Percentiles rank a stretch among this genome's conserved stretches.
phyloP scores from a whole-genome alignment of 2,329 filamentous ascomycete species.

The Diaporthe capsici region DNA sequence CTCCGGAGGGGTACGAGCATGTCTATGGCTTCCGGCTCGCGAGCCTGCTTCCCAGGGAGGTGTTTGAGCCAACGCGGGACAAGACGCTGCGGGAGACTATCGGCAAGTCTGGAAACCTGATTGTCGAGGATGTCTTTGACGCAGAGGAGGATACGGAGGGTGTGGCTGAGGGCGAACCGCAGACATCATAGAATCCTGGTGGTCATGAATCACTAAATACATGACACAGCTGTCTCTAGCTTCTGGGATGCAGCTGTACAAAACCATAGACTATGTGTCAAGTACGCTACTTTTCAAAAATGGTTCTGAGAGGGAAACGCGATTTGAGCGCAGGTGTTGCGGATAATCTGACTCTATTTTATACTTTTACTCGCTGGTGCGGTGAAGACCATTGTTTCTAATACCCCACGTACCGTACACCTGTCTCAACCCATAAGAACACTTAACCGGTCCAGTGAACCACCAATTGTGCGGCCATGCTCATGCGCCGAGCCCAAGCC shows the following conservation, averaged over 20 bases:
- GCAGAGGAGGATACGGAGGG: constrained; percentile 34
- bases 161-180: neutral
- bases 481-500: neutral
- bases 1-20: constrained; percentile 81
- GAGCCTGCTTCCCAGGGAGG: constrained; percentile 85
- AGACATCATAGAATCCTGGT: neutral
- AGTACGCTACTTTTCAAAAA: neutral
- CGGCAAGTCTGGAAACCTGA: constrained; percentile 87
- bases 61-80: constrained; percentile 78
- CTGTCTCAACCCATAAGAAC: neutral
- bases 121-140: constrained; percentile 77
- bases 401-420: neutral
- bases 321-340: constrained; percentile 26
- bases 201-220: neutral
- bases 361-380: neutral
- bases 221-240: neutral
- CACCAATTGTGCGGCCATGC: neutral
- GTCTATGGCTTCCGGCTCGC: constrained; percentile 89
- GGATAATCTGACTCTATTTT: neutral
- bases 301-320: neutral
- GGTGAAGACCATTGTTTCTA: neutral
- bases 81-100: constrained; percentile 80
- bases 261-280: neutral
- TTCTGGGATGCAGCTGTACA: constrained; percentile 4
- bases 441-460: neutral